phyloP scores from a whole-genome alignment of 164 flowering plant genomes.

The Liriodendron chinense region DNA sequence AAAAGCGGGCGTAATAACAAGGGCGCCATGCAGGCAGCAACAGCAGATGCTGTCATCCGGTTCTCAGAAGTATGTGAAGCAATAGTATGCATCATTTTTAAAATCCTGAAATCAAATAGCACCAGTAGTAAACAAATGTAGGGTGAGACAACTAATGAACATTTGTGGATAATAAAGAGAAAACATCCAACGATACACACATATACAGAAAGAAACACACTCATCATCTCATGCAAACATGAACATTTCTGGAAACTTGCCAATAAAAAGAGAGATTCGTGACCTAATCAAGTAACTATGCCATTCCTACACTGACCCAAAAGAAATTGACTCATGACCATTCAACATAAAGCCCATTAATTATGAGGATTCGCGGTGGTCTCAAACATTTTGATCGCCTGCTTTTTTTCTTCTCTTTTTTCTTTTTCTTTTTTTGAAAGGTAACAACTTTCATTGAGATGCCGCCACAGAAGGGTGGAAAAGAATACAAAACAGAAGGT shows the following conservation, averaged over 20 bases:
- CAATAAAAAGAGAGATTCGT: background rate
- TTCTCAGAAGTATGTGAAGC: constrained; percentile 82
- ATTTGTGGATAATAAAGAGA: too few relatives aligned
- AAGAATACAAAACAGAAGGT: too few relatives aligned
- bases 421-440: too few relatives aligned
- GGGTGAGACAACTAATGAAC: background rate
- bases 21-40: constrained; percentile 99
- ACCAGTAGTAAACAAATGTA: background rate
- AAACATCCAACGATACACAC: background rate
- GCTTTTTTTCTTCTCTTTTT: too few relatives aligned
- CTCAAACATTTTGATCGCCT: too few relatives aligned
- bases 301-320: background rate
- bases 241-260: background rate
- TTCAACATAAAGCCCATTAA: background rate
- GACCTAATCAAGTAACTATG: background rate
- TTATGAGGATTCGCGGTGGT: too few relatives aligned
- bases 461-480: too few relatives aligned
- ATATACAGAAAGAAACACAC: background rate
- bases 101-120: constrained; percentile 43
- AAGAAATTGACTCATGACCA: background rate
- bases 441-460: too few relatives aligned
- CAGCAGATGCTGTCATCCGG: constrained; percentile 93
- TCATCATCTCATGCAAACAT: background rate
- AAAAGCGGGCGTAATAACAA: constrained; percentile 88
- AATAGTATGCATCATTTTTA: constrained; percentile 94